Percentiles rank a stretch among this genome's conserved stretches.
phyloP scores from a whole-genome alignment of 2,329 filamentous ascomycete species.

The Exophiala spinifera region DNA sequence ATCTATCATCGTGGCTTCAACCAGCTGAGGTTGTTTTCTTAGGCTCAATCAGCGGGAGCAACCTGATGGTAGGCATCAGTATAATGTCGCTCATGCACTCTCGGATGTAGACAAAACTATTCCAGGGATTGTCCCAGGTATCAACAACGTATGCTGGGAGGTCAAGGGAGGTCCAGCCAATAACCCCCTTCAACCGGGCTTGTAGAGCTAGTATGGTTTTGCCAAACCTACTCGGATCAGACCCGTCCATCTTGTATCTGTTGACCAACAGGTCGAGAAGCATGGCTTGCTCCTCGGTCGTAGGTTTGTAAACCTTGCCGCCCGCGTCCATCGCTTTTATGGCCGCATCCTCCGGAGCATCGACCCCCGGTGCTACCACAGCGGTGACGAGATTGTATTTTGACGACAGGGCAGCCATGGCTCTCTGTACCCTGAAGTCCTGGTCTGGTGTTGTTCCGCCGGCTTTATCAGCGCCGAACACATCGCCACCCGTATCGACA shows the following conservation, averaged over 20 bases:
- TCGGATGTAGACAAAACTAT: slow-evolving; percentile 26
- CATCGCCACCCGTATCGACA: slow-evolving; percentile 29
- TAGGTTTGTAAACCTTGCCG: slow-evolving; percentile 21
- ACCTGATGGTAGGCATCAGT: slow-evolving; percentile 20
- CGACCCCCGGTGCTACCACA: slow-evolving; percentile 27
- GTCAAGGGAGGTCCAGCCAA: slow-evolving; percentile 26
- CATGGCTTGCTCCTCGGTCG: slow-evolving; percentile 16
- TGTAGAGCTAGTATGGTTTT: slow-evolving; percentile 27
- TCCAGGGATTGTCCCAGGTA: slow-evolving; percentile 30
- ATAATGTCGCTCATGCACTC: slow-evolving; percentile 28
- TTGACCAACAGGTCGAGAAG: slow-evolving; percentile 23
- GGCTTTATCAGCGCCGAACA: slow-evolving; percentile 22
- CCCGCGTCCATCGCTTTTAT: slow-evolving; percentile 21
- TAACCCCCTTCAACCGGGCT: slow-evolving; percentile 19
- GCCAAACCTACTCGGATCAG: slow-evolving; percentile 24
- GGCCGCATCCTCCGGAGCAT: slow-evolving; percentile 23
- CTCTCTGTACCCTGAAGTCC: slow-evolving; percentile 24
- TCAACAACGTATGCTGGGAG: slow-evolving; percentile 27
- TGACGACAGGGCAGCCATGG: slow-evolving; percentile 9
- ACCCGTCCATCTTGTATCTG: slow-evolving; percentile 28
- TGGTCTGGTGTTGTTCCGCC: slow-evolving; percentile 24
- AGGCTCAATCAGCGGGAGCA: slow-evolving; percentile 25
- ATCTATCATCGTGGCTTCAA: background rate
- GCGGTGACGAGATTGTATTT: slow-evolving; percentile 24
- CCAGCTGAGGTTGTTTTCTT: background rate